Conservation (phyloP, 768 basidiomycete species). For the Pisolithus microcarpus region DNA sequence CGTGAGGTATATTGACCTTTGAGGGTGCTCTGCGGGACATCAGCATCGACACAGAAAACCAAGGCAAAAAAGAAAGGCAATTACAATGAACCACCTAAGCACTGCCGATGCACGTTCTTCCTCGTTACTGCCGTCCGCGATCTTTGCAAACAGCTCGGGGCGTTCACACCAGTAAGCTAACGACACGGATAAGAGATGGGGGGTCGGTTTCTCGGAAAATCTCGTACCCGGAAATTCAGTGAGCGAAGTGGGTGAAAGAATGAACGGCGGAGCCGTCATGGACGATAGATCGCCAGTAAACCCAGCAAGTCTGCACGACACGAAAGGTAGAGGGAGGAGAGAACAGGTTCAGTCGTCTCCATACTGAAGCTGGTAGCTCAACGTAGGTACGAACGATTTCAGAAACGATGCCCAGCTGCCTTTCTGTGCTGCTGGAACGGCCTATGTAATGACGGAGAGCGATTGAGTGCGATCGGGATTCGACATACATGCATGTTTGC, state of each 20-base stretch:
- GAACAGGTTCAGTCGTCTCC: constrained; percentile 3
- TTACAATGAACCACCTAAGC: constrained; percentile 91
- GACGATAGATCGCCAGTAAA: constrained; percentile 85
- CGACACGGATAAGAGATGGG: constrained; percentile 4
- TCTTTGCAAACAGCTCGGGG: constrained; percentile 81
- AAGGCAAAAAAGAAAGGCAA: background rate
- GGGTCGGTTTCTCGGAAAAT: background rate
- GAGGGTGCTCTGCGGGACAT: constrained; percentile 59
- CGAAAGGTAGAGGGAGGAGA: background rate
- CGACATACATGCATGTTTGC: constrained; percentile 31
- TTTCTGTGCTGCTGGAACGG: constrained; percentile 78
- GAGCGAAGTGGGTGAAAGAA: constrained; percentile 83
- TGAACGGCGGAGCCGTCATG: constrained; percentile 84
- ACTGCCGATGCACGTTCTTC: constrained; percentile 74
- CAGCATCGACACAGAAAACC: constrained; percentile 2
- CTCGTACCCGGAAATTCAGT: constrained; percentile 83
- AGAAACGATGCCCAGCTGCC: constrained; percentile 86
- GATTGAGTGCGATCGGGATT: constrained; percentile 14
- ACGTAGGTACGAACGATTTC: constrained; percentile 62
- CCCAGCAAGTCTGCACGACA: constrained; percentile 57
- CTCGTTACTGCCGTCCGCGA: constrained; percentile 66
- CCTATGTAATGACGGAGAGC: constrained; percentile 30
- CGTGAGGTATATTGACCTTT: constrained; percentile 94
- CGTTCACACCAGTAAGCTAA: constrained; percentile 97
- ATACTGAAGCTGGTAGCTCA: background rate